Conservation (phyloP, 495 filamentous ascomycete species). For the Annulohypoxylon bovei region DNA sequence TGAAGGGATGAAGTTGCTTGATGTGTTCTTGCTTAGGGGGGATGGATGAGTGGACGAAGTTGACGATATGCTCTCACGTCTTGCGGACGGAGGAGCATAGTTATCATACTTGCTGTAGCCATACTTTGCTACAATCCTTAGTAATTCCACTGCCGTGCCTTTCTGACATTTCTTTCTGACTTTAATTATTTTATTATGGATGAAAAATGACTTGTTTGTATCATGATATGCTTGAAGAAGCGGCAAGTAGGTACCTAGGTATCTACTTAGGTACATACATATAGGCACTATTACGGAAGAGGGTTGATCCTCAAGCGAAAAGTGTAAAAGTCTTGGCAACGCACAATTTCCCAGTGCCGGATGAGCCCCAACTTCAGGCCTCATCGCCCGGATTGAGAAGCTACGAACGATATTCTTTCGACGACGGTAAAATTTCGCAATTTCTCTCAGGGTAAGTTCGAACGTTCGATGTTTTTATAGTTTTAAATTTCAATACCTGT, state of each 20-base stretch:
- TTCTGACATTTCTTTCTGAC: background rate
- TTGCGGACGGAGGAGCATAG: background rate
- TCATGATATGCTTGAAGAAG: background rate
- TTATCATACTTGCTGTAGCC: background rate
- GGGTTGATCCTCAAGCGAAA: slow-evolving; percentile 52
- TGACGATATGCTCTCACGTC: background rate
- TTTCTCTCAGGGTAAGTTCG: slow-evolving; percentile 31
- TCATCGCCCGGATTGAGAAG: slow-evolving; percentile 38
- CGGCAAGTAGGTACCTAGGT: background rate
- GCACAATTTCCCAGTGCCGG: slow-evolving; percentile 47
- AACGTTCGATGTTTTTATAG: background rate
- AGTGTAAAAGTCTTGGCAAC: slow-evolving; percentile 49
- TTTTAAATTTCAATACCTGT: background rate
- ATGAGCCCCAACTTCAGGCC: slow-evolving; percentile 37
- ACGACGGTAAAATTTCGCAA: slow-evolving; percentile 36
- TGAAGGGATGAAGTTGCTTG: background rate
- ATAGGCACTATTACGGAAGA: slow-evolving; percentile 34
- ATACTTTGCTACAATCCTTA: background rate
- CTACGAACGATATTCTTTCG: slow-evolving; percentile 21
- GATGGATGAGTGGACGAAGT: background rate
- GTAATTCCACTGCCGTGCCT: background rate
- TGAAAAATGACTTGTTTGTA: background rate
- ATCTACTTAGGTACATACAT: background rate
- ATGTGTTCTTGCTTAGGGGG: background rate
- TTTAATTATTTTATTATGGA: background rate